These are phyloP conservation scores for Pseudogymnoascus verrucosus DNA, from an alignment of 2,329 filamentous ascomycete species.

Conservation along the genomic window DNA sequence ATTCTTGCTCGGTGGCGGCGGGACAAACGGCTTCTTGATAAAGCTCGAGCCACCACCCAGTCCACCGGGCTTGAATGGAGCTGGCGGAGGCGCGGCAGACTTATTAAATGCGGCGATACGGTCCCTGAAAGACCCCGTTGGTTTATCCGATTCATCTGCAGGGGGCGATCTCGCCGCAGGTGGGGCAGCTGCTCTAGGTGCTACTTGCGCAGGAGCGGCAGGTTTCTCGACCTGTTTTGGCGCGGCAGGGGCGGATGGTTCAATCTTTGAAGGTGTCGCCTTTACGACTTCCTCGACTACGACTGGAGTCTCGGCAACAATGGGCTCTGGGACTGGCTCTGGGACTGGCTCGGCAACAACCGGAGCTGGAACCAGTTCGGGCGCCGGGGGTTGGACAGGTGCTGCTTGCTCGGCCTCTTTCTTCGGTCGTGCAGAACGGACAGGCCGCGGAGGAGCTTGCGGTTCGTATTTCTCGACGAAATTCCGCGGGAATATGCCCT, in stretches of 20 bases:
- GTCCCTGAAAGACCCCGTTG: conserved; percentile 79
- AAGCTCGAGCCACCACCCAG: conserved; percentile 58
- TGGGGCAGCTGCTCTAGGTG: conserved; percentile 44
- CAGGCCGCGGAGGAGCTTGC: conserved; percentile 76
- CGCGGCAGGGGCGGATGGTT: conserved; percentile 21
- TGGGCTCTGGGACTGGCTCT: conserved; percentile 31
- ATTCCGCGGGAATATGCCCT: conserved; percentile 90
- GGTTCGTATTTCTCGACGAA: conserved; percentile 97
- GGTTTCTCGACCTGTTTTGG: conserved; percentile 36
- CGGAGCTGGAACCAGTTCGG: conserved; percentile 18
- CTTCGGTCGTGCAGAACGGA: conserved; percentile 60
- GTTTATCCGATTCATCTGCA: conserved; percentile 61
- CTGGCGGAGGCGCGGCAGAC: conserved; percentile 70
- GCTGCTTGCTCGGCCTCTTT: conserved; percentile 36
- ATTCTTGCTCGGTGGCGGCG: conserved; percentile 86
- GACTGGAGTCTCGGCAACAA: conserved; percentile 27
- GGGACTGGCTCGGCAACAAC: not conserved
- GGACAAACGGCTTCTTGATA: conserved; percentile 94
- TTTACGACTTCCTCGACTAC: conserved; percentile 22
- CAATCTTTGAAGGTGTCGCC: conserved; percentile 1
- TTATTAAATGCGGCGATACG: conserved; percentile 98
- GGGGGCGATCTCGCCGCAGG: conserved; percentile 47
- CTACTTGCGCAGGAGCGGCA: conserved; percentile 29
- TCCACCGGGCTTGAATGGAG: conserved; percentile 79
- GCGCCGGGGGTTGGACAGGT: conserved; percentile 32